These are phyloP conservation scores for Tritrichomonas foetus DNA, from an alignment of 208 protist species.

Conservation along the genomic window DNA sequence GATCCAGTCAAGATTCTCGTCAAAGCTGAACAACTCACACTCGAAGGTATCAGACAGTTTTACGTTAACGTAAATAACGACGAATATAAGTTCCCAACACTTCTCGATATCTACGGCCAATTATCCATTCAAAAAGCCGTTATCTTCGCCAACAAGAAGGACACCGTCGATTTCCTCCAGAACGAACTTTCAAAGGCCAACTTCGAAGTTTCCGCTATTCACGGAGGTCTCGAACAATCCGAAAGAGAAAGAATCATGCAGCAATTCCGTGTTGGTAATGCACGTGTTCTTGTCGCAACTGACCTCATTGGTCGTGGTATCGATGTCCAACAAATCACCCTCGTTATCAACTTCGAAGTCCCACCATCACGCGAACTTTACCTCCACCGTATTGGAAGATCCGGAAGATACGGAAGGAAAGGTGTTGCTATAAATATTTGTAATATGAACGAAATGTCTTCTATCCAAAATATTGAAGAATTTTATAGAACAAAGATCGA, in stretches of 20 bases:
- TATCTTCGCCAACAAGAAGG: conserved; percentile 96
- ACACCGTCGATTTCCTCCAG: conserved; percentile 94
- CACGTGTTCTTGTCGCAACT: conserved; percentile 94
- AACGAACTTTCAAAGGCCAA: conserved; percentile 83
- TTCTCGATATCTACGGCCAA: conserved; percentile 96
- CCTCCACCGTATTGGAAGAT: conserved; percentile 80
- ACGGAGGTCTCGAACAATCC: conserved; percentile 90
- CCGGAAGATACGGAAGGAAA: conserved; percentile 89
- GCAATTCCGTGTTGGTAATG: conserved; percentile 86
- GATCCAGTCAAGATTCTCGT: conserved; percentile 96
- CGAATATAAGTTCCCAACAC: conserved; percentile 96
- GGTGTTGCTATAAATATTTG: conserved; percentile 97
- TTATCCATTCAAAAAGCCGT: conserved; percentile 94
- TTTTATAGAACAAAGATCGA: neutral
- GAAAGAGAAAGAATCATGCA: conserved; percentile 93
- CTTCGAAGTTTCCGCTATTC: conserved; percentile 88
- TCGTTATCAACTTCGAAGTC: conserved; percentile 96
- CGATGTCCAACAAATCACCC: conserved; percentile 88
- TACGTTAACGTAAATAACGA: conserved; percentile 92
- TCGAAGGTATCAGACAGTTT: conserved; percentile 84
- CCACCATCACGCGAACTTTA: conserved; percentile 75
- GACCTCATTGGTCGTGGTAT: conserved; percentile 90
- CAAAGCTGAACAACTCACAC: conserved; percentile 79
- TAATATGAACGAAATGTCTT: conserved; percentile 69
- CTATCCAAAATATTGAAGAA: neutral